Base-by-base conservation (phyloP, 2,329 filamentous ascomycete genomes). In the Dryadomyces quercus-mongolicae region DNA sequence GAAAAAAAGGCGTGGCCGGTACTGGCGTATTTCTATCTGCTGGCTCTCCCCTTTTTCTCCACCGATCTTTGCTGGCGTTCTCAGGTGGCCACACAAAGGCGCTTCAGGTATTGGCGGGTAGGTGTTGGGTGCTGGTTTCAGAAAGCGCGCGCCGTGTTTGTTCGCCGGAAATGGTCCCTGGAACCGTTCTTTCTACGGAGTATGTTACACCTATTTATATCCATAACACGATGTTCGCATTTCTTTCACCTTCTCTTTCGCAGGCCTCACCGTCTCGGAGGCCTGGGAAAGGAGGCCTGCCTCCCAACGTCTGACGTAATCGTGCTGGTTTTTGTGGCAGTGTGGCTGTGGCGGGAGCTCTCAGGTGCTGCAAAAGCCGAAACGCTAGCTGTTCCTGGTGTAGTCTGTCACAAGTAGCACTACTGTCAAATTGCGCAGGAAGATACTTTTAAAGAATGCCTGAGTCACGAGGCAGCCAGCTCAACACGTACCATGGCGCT, bases 121-220 rank as follows among this genome's bases (percentile, higher is more conserved):
- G 53, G 20, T 25, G 48, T 10, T 49, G 51, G 45, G 10, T 42
- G 22, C 21, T 43, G n/a, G 58, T 60, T 60, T 60, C 58, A 59
- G 54, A 56, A 58, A 40, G 55, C 58, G 58, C 58, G 49, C 38
- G 49, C 22, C 25, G 20, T 5, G 25, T 38, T 38, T 38, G 34
- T 38, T 13, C 7, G 34, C 36, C 36, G 36, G 10, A 40, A 40
- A 40, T 40, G 36, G 36, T 38, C 36, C 45, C 49, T 45, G 34
- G 31, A 7, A 22, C 22, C 15, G 12, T 38, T 52, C 22, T 16
- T 40, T 12, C 3, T 12, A 38, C 34, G 13, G 13, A 38, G 34
- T 13, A 38, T 13, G 34, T 38, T n/a, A n/a, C 36, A 4, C 3
- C 15, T 40, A 40, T 40, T 40, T 40, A 40, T 40, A 40, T 40